A percentile compares a stretch with the other conserved stretches of the same genome.
Evolutionary conservation across 352 stramenopile species (phyloP).

Genomic region (Plasmopara halstedii): DNA sequence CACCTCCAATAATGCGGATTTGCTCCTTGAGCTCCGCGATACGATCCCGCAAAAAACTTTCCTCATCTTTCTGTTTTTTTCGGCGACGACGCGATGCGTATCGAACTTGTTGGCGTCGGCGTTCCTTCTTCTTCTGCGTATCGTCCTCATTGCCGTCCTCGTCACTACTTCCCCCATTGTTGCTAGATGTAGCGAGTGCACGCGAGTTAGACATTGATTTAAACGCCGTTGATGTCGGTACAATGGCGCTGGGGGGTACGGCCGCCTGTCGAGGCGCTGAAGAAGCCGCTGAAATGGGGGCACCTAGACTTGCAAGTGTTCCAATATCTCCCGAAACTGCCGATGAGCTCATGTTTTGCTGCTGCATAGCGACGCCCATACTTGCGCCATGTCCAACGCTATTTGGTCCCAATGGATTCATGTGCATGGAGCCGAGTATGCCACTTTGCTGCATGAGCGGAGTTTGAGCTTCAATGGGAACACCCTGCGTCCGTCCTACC

Average conservation of each 20-base stretch:
- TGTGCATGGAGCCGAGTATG: slow-evolving; percentile 22
- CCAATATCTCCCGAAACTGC: slow-evolving; percentile 1
- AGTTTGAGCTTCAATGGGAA: slow-evolving; percentile 22
- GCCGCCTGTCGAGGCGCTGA: slow-evolving; percentile 11
- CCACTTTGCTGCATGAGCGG: slow-evolving; percentile 27
- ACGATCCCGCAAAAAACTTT: slow-evolving; percentile 68
- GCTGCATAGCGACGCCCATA: slow-evolving; percentile 23
- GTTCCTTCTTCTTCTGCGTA: slow-evolving; percentile 73
- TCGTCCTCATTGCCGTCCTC: slow-evolving; percentile 49
- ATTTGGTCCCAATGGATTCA: slow-evolving; percentile 25
- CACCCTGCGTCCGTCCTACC: slow-evolving; percentile 17
- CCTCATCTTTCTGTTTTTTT: slow-evolving; percentile 82
- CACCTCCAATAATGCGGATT: slow-evolving; percentile 73
- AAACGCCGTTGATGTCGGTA: slow-evolving; percentile 21
- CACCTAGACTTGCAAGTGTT: slow-evolving; percentile 9
- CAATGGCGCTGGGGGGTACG: slow-evolving; percentile 26
- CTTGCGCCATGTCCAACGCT: not conserved
- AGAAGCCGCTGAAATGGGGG: slow-evolving; percentile 4
- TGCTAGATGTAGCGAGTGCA: slow-evolving; percentile 36
- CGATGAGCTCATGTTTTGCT: slow-evolving; percentile 4
- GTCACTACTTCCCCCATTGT: slow-evolving; percentile 46
- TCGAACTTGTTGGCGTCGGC: slow-evolving; percentile 65
- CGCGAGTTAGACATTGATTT: slow-evolving; percentile 31
- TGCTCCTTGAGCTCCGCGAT: slow-evolving; percentile 82
- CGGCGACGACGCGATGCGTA: slow-evolving; percentile 70